phyloP scores from a whole-genome alignment of 805 yeast genomes.

The Maudiozyma bulderi region DNA sequence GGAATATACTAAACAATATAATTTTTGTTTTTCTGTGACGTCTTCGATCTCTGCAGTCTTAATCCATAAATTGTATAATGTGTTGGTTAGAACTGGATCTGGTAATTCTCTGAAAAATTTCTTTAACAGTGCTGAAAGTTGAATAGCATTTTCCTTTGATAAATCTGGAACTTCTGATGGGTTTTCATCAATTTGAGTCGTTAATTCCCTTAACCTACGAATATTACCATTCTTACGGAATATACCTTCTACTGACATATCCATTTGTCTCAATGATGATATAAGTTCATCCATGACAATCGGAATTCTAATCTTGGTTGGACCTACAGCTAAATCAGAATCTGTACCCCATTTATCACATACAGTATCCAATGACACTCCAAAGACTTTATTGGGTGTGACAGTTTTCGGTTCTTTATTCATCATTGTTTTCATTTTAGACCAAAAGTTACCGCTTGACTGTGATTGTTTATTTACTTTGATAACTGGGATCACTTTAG shows the following conservation, averaged over 20 bases:
- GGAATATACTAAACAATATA: slow-evolving; percentile 54
- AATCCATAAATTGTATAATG: slow-evolving; percentile 71
- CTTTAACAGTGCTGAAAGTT: slow-evolving; percentile 84
- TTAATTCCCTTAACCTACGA: slow-evolving; percentile 61
- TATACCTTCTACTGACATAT: slow-evolving; percentile 91
- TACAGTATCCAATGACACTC: slow-evolving; percentile 60
- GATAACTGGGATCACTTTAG: slow-evolving; percentile 1
- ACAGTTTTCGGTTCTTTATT: slow-evolving; percentile 20
- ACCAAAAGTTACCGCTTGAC: slow-evolving; percentile 21
- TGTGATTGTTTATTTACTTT: not conserved
- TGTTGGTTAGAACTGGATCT: slow-evolving; percentile 73
- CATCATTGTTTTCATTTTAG: slow-evolving; percentile 22
- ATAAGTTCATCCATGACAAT: slow-evolving; percentile 78
- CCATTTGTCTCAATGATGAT: slow-evolving; percentile 75
- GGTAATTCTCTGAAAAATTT: slow-evolving; percentile 89
- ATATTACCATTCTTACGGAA: slow-evolving; percentile 95
- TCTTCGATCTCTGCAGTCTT: slow-evolving; percentile 49
- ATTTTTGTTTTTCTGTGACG: slow-evolving; percentile 39
- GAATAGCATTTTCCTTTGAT: slow-evolving; percentile 72
- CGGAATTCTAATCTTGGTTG: slow-evolving; percentile 71
- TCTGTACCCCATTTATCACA: slow-evolving; percentile 69
- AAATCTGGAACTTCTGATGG: slow-evolving; percentile 68
- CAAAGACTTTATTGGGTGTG: slow-evolving; percentile 50
- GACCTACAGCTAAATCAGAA: slow-evolving; percentile 77
- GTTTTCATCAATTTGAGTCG: slow-evolving; percentile 60